Percentiles rank a stretch among this genome's conserved stretches.
Conservation (phyloP, 805 yeast species). For the Candida dendrica region DNA sequence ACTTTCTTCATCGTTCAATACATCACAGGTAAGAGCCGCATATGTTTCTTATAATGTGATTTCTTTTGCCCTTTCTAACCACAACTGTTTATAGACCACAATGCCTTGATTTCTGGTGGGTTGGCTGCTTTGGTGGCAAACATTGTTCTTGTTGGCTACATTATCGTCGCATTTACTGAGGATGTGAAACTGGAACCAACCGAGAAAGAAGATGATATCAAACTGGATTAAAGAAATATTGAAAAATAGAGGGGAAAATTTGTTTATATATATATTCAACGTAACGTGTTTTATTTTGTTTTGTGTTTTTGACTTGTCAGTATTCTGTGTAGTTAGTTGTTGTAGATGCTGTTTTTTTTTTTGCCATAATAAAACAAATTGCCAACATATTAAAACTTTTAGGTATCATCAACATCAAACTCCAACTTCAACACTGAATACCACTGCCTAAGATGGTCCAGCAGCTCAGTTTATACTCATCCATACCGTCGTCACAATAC, state of each 20-base stretch:
- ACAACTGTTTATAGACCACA: conserved; percentile 22
- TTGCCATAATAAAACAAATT: no score
- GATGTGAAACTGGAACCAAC: conserved; percentile 31
- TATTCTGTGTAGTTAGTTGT: no score
- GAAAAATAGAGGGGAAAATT: no score
- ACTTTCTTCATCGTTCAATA: conserved; percentile 54
- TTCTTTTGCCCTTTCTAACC: no score
- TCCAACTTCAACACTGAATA: neutral
- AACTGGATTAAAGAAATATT: conserved; percentile 14
- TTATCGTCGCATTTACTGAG: conserved; percentile 69
- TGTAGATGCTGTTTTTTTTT: no score
- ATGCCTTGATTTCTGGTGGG: conserved; percentile 68
- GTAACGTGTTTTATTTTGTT: no score
- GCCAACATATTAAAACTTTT: no score
- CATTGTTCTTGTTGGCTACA: conserved; percentile 64
- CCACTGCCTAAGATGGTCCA: conserved; percentile 23
- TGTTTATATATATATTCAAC: no score
- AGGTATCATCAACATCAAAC: neutral
- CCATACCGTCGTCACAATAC: conserved; percentile 8
- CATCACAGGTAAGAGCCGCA: conserved; percentile 15
- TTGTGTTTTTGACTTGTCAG: no score
- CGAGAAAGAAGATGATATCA: conserved; percentile 31
- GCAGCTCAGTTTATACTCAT: conserved; percentile 18
- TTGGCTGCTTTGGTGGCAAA: conserved; percentile 74
- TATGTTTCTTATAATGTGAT: no score